Evolutionary conservation across 2,329 filamentous ascomycete genomes (phyloP), one percentile per base, ranked within the genome.

Genomic region (Cladosporium colombiae): DNA sequence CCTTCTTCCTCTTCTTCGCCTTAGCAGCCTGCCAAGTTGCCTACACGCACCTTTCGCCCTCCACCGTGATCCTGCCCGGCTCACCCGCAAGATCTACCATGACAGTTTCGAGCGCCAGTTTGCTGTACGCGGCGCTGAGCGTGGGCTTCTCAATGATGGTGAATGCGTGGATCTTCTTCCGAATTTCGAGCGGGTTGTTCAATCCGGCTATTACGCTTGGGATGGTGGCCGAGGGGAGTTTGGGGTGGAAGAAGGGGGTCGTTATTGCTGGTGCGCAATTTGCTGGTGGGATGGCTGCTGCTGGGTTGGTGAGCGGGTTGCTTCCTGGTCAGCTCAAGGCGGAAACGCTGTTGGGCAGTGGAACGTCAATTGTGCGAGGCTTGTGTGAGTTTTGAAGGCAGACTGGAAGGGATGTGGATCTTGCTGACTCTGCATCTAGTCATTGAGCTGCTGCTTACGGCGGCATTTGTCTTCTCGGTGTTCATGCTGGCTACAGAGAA

Each of bases 311-410:
- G 31, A 67, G 67, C 25, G 68, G 63, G 29, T 71, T 78, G 55
- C 68, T 77, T 16, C 74, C 76, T 18, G 73, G 73, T 2, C 62
- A 70, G 50, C 73, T 88, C 49, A 63, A 66, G 33, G 70, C 69
- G 25, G 72, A 73, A 65, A 77, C 75, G 3, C 70, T 71, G 2
- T 67, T 78, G 5, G 72, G 69, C 1, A 65, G 69, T 21, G 71
- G 82, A 11, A 80, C 84, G 4, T 84, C 78, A 65, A 78, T 83
- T 11, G 80, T 79, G 0, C 86, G 86, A 66, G 88, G 88, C 10
- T 78, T 90, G 50, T 66, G 52, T 55, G 27, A 55, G 52, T 55
- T 13, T 7, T n/a, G 52, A 16, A 13, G 44, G 27, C 44, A 60
- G 44, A 21, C 16, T 10, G 18, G 6, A 25, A 23, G 23, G 8